A percentile compares a stretch with the other conserved stretches of the same genome.
These are phyloP conservation scores for Leccinum subrobustum DNA, from an alignment of 1,284 basidiomycete species.

Conservation along the genomic window DNA sequence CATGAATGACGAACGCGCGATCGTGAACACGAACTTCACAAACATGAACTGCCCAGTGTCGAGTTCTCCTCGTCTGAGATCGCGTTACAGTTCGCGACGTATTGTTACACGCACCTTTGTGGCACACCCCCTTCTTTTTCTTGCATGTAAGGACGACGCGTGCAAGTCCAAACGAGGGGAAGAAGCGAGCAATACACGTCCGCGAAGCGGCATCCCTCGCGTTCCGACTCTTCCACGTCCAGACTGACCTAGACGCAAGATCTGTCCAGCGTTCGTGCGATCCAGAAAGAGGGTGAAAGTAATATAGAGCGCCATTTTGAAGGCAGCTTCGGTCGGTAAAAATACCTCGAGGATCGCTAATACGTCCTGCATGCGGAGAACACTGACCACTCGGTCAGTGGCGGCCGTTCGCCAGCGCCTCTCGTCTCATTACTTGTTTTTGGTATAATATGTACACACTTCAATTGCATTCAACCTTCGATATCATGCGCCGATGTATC, in stretches of 20 bases:
- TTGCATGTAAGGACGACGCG: slow-evolving; percentile 13
- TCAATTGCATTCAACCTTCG: neutral
- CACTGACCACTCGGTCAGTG: slow-evolving; percentile 31
- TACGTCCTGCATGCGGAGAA: slow-evolving; percentile 46
- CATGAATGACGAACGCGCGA: neutral
- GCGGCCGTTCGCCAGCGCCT: neutral
- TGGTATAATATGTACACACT: neutral
- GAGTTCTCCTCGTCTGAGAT: slow-evolving; percentile 5
- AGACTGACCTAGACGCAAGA: slow-evolving; percentile 10
- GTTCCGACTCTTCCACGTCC: neutral
- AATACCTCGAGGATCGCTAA: slow-evolving; percentile 49
- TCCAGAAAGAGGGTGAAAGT: neutral
- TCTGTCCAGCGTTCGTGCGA: neutral
- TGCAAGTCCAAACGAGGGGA: slow-evolving; percentile 25
- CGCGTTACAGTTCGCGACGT: neutral
- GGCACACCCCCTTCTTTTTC: neutral
- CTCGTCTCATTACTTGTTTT: neutral
- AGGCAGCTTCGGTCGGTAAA: slow-evolving; percentile 49
- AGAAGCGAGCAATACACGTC: slow-evolving; percentile 16
- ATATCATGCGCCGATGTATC: neutral
- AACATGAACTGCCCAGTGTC: neutral
- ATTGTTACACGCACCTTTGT: neutral
- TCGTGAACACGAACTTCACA: neutral
- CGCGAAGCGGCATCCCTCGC: slow-evolving; percentile 17
- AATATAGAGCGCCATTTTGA: slow-evolving; percentile 35